Conservation (phyloP, 1,139 yeast species). For the Cylindricascospora bacillispora region DNA sequence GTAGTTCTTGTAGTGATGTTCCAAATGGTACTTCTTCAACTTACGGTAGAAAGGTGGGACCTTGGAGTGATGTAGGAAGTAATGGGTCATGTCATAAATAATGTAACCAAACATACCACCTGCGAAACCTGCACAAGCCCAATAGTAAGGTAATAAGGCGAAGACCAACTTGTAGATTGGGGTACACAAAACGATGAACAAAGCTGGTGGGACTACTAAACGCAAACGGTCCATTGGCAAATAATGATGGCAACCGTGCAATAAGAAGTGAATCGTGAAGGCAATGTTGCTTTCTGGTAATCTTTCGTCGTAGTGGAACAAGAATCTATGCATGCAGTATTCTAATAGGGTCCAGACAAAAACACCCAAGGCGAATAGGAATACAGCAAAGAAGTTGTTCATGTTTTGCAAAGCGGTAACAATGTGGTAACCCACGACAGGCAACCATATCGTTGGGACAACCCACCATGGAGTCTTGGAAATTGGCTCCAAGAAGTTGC, state of each 20-base stretch:
- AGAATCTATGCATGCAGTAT: slow-evolving; percentile 74
- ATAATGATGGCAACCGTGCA: slow-evolving; percentile 95
- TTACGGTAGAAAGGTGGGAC: slow-evolving; percentile 67
- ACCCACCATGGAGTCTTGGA: slow-evolving; percentile 68
- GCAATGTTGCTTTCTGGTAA: slow-evolving; percentile 72
- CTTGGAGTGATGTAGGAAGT: slow-evolving; percentile 73
- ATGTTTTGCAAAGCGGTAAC: slow-evolving; percentile 30
- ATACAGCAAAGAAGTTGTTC: slow-evolving; percentile 24
- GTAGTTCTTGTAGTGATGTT: slow-evolving; percentile 94
- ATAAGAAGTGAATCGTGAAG: slow-evolving; percentile 70
- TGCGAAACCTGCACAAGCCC: slow-evolving; percentile 65
- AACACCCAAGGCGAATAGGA: slow-evolving; percentile 48
- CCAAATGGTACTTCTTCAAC: slow-evolving; percentile 80
- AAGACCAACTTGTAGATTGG: slow-evolving; percentile 56
- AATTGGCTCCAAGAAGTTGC: slow-evolving; percentile 60
- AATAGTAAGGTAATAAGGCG: slow-evolving; percentile 40
- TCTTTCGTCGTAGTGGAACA: slow-evolving; percentile 81
- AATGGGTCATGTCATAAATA: slow-evolving; percentile 81
- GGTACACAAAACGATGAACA: slow-evolving; percentile 44
- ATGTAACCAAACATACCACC: slow-evolving; percentile 95
- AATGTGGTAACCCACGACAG: slow-evolving; percentile 49
- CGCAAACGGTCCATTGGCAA: slow-evolving; percentile 92
- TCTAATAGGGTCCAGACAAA: slow-evolving; percentile 89
- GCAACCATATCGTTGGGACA: slow-evolving; percentile 82
- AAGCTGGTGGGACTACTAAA: slow-evolving; percentile 90